Conservation (phyloP, 495 filamentous ascomycete species). For the Neurospora africana region DNA sequence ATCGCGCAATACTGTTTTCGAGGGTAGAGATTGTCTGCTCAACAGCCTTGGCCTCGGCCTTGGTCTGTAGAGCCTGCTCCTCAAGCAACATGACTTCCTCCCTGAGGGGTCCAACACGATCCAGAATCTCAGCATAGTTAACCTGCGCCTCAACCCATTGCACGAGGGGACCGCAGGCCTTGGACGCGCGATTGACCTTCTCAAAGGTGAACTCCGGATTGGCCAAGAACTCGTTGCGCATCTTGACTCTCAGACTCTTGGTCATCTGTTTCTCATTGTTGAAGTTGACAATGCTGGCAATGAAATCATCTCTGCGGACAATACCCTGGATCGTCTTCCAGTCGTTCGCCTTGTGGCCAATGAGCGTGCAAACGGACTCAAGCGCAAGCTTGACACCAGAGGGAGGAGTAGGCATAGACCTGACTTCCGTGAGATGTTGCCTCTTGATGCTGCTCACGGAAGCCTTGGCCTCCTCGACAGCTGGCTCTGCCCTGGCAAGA, state of each 20-base stretch:
- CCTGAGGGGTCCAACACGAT: conserved; percentile 85
- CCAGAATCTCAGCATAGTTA: conserved; percentile 91
- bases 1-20: conserved; percentile 85
- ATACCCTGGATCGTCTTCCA: conserved; percentile 88
- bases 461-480: conserved; percentile 82
- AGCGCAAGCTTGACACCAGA: conserved; percentile 82
- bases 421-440: conserved; percentile 92
- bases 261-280: conserved; percentile 97
- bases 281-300: conserved; percentile 94
- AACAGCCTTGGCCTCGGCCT: conserved; percentile 85
- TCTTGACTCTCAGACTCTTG: conserved; percentile 62
- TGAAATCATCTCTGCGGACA: conserved; percentile 87
- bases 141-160: conserved; percentile 98
- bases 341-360: conserved; percentile 79
- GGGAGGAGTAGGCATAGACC: conserved; percentile 89
- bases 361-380: conserved; percentile 86
- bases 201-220: conserved; percentile 94
- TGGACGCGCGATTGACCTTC: conserved; percentile 87
- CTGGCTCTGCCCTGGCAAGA: conserved; percentile 84
- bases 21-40: conserved; percentile 74
- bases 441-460: conserved; percentile 97
- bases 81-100: conserved; percentile 84
- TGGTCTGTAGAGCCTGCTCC: conserved; percentile 81
- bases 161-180: conserved; percentile 91
- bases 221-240: conserved; percentile 85